Evolutionary conservation across 192 early-diverging fungal genomes (phyloP).

Genomic region (Rhizoclosmatium sp.): DNA sequence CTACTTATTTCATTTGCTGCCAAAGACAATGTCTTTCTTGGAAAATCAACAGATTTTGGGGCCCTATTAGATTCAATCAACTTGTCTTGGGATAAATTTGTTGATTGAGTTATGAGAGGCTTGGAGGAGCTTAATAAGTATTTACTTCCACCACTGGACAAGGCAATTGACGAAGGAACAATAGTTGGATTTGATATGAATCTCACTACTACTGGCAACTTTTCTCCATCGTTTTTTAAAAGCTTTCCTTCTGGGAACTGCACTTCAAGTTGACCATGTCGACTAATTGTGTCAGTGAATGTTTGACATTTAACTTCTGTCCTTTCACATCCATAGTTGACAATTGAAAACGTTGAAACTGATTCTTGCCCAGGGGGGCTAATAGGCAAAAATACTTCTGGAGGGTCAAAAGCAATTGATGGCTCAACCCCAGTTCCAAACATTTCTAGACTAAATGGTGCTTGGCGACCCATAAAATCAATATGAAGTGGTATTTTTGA

Average conservation of each 20-base stretch:
- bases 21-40: background rate
- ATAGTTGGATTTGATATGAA: constrained; percentile 33
- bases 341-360: constrained; percentile 48
- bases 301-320: constrained; percentile 51
- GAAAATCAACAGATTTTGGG: background rate
- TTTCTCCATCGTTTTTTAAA: constrained; percentile 58
- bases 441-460: constrained; percentile 44
- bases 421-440: constrained; percentile 56
- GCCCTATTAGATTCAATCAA: background rate
- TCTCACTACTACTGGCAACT: constrained; percentile 49
- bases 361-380: constrained; percentile 44
- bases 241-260: constrained; percentile 61
- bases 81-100: background rate
- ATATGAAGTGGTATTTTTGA: constrained; percentile 47
- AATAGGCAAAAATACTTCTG: constrained; percentile 59
- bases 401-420: constrained; percentile 57
- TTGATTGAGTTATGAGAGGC: background rate
- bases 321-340: constrained; percentile 63
- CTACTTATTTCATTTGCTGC: no score
- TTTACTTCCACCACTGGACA: background rate
- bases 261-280: constrained; percentile 46
- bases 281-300: constrained; percentile 29
- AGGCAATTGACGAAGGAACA: background rate
- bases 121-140: background rate
- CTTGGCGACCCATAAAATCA: constrained; percentile 51